Conservation (phyloP, 2,329 filamentous ascomycete species). For the Stemphylium lycopersici region DNA sequence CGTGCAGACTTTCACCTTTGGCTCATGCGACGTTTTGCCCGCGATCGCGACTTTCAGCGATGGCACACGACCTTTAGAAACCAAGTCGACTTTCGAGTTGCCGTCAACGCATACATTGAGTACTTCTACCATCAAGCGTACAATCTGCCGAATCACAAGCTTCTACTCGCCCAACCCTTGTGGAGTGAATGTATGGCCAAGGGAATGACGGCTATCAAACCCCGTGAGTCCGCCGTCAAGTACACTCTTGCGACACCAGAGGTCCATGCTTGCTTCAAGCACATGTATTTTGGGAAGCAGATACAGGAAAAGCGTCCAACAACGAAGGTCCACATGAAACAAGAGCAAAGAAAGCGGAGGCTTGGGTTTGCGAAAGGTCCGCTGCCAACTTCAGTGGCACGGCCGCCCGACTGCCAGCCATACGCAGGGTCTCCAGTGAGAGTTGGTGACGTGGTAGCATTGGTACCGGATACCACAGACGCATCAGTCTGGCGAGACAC, state of each 20-base stretch:
- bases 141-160: slow-evolving; percentile 52
- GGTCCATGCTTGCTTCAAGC: slow-evolving; percentile 67
- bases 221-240: slow-evolving; percentile 24
- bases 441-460: slow-evolving; percentile 58
- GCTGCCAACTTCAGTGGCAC: neutral
- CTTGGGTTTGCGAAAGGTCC: slow-evolving; percentile 27
- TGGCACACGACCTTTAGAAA: slow-evolving; percentile 61
- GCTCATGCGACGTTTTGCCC: slow-evolving; percentile 57
- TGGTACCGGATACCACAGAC: slow-evolving; percentile 56
- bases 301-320: slow-evolving; percentile 48
- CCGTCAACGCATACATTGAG: slow-evolving; percentile 63
- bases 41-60: slow-evolving; percentile 50
- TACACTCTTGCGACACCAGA: slow-evolving; percentile 74
- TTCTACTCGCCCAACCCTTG: slow-evolving; percentile 51
- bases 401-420: neutral
- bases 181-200: slow-evolving; percentile 58
- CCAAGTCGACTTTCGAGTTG: slow-evolving; percentile 65
- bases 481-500: slow-evolving; percentile 61
- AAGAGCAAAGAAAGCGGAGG: slow-evolving; percentile 15
- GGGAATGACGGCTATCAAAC: slow-evolving; percentile 11
- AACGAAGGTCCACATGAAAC: slow-evolving; percentile 7
- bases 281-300: slow-evolving; percentile 64
- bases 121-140: slow-evolving; percentile 71
- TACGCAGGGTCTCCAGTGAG: slow-evolving; percentile 29
- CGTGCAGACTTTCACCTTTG: slow-evolving; percentile 62